These are phyloP conservation scores for Cercospora sp. DNA, from an alignment of 2,329 filamentous ascomycete genomes.

Conservation along the genomic window DNA sequence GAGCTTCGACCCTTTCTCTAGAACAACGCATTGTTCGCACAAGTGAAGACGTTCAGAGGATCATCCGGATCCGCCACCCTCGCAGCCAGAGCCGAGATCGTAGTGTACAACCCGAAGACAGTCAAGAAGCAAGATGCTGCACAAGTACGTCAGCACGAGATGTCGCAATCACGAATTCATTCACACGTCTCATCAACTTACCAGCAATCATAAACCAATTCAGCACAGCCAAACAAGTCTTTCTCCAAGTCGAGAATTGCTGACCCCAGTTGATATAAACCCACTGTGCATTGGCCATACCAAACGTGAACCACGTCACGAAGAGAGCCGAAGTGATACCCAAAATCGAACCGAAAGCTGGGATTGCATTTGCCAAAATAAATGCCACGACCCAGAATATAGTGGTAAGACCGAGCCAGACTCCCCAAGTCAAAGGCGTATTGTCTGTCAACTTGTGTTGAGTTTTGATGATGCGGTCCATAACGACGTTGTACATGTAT, in stretches of 20 bases:
- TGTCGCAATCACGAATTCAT: too few relatives aligned
- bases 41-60: slow-evolving; percentile 6
- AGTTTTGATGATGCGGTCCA: slow-evolving; percentile 29
- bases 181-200: neutral
- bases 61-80: slow-evolving; percentile 4
- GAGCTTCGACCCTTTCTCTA: too few relatives aligned
- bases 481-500: slow-evolving; percentile 54
- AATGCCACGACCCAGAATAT: slow-evolving; percentile 50
- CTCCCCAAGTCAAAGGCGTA: slow-evolving; percentile 49
- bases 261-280: slow-evolving; percentile 10
- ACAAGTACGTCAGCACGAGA: neutral
- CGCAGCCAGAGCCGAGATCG: neutral
- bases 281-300: slow-evolving; percentile 32
- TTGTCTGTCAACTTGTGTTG: slow-evolving; percentile 38
- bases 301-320: slow-evolving; percentile 58
- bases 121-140: slow-evolving; percentile 8
- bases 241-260: slow-evolving; percentile 11
- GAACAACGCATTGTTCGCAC: slow-evolving; percentile 4
- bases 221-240: slow-evolving; percentile 9
- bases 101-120: slow-evolving; percentile 6
- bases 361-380: slow-evolving; percentile 51
- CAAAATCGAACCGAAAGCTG: slow-evolving; percentile 57
- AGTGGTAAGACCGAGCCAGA: slow-evolving; percentile 52
- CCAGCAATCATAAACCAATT: slow-evolving; percentile 10
- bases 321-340: slow-evolving; percentile 55